Percentiles rank a stretch among this genome's conserved stretches.
Evolutionary conservation across 495 filamentous ascomycete genomes (phyloP).

Genomic region (Xylaria cubensis): DNA sequence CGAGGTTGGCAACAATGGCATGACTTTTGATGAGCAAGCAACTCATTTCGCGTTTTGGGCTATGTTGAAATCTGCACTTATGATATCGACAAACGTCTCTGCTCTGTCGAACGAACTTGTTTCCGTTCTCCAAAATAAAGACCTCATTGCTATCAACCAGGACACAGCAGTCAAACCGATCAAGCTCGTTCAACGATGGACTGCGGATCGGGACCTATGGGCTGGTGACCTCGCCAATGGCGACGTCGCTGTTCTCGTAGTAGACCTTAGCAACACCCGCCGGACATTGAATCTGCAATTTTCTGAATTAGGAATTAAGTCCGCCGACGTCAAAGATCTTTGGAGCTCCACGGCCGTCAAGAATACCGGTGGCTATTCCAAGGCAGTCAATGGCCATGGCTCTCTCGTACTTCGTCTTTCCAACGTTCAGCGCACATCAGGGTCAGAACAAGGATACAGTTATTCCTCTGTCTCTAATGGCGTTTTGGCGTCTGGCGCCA

Average conservation of each 20-base stretch:
- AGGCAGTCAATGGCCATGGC: conserved; percentile 13
- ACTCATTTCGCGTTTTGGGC: conserved; percentile 20
- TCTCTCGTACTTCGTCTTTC: conserved; percentile 16
- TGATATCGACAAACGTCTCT: conserved; percentile 19
- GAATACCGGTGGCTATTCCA: conserved; percentile 8
- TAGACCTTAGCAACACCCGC: conserved; percentile 14
- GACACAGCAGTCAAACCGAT: conserved; percentile 10
- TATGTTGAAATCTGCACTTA: conserved; percentile 14
- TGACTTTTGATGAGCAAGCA: conserved; percentile 22
- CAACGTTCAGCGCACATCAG: background rate
- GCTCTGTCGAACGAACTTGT: conserved; percentile 15
- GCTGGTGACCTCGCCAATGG: conserved; percentile 13
- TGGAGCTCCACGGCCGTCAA: background rate
- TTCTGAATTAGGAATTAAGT: conserved; percentile 12
- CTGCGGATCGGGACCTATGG: conserved; percentile 9
- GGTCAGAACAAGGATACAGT: background rate
- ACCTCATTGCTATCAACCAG: conserved; percentile 21
- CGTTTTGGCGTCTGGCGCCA: conserved; percentile 9
- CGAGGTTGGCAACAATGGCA: conserved; percentile 17
- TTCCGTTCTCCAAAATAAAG: conserved; percentile 15
- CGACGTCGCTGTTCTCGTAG: conserved; percentile 16
- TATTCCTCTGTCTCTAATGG: conserved; percentile 11
- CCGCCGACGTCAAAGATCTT: conserved; percentile 16
- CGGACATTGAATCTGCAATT: conserved; percentile 16
- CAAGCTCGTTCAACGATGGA: conserved; percentile 16